Conservation (phyloP, 495 filamentous ascomycete species). For the Geopyxis carbonaria region DNA sequence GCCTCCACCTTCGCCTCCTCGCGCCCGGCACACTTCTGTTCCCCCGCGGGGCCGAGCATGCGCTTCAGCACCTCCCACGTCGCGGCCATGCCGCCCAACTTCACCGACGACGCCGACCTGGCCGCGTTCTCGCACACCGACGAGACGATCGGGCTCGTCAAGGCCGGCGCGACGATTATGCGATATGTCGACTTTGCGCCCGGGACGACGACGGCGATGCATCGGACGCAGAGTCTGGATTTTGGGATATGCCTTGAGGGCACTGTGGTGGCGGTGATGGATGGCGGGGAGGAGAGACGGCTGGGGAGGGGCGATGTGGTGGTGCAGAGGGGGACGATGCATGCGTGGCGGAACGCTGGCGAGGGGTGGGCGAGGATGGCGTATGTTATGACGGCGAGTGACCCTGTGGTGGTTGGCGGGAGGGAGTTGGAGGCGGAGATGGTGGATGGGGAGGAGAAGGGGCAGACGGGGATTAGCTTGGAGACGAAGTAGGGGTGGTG, state of each 20-base stretch:
- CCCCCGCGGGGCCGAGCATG: too few species aligned
- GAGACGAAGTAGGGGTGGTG: background rate
- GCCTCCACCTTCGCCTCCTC: too few species aligned
- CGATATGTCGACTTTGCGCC: slow-evolving; percentile 49
- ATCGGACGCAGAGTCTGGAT: slow-evolving; percentile 56
- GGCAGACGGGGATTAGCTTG: background rate
- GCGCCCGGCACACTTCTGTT: too few species aligned
- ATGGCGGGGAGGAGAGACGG: slow-evolving; percentile 36
- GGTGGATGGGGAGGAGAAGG: slow-evolving; percentile 23
- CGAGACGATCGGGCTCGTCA: too few species aligned
- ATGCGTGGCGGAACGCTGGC: slow-evolving; percentile 47
- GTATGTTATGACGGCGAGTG: slow-evolving; percentile 39
- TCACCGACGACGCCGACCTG: too few species aligned
- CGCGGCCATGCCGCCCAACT: too few species aligned
- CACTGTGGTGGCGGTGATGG: slow-evolving; percentile 44
- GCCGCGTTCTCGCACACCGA: too few species aligned
- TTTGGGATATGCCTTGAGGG: slow-evolving; percentile 68
- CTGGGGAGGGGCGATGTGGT: slow-evolving; percentile 46
- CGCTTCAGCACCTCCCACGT: too few species aligned
- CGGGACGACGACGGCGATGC: slow-evolving; percentile 39
- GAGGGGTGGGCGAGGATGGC: slow-evolving; percentile 38
- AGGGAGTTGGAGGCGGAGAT: slow-evolving; percentile 9
- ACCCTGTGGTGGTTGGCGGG: slow-evolving; percentile 31
- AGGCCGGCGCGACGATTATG: too few species aligned
- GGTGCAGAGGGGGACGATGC: slow-evolving; percentile 51